Evolutionary conservation across 371 early-diverging fungal species (phyloP), one percentile per base, ranked within the genome.

Genomic region (Smittium mucronatum): DNA sequence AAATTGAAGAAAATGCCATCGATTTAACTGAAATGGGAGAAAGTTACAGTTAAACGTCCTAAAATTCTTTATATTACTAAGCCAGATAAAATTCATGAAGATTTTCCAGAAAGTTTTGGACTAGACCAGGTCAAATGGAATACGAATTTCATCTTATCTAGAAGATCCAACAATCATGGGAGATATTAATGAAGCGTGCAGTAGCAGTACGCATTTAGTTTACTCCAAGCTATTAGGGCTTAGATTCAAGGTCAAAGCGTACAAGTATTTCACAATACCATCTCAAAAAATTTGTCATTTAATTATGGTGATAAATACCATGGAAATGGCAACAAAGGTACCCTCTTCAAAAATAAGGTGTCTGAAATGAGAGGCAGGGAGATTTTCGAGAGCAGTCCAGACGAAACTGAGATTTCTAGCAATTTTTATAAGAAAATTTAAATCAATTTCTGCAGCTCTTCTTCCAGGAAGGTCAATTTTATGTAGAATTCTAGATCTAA

Each of bases 31-130:
- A 75, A 73, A 80, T 32, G 77, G 75, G 16, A 69, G 76, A 29
- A 69, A 73, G n/a, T 83, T 81, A 70, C 82, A 80, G 71, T 84
- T 76, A 72, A 69, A 70, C 1, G 75, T 77, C 0, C 65, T 77
- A 31, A 74, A 81, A 0, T 84, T 84, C 66, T 82, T 80, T 2
- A 74, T 83, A 0, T 75, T 80, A 0, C 74, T 79, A 26, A 75
- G 77, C 1, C 81, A 80, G 0, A 70, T 70, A 8, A 75, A 76
- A 21, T 83, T 84, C 59, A 82, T 81, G 11, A 76, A 75, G 61
- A 69, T 80, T 28, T 71, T 81, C 25, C 72, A 73, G 26, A 73
- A 80, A 0, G 72, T 76, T 0, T 63, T 81, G 34, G 71, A 69
- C 31, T 79, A 77, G 64, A 68, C 73, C 17, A 69, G 78, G 26